Percentiles rank a stretch among this genome's conserved stretches.
Conservation (phyloP, 441 rosid genomes). For the Bruguiera hainesii region DNA sequence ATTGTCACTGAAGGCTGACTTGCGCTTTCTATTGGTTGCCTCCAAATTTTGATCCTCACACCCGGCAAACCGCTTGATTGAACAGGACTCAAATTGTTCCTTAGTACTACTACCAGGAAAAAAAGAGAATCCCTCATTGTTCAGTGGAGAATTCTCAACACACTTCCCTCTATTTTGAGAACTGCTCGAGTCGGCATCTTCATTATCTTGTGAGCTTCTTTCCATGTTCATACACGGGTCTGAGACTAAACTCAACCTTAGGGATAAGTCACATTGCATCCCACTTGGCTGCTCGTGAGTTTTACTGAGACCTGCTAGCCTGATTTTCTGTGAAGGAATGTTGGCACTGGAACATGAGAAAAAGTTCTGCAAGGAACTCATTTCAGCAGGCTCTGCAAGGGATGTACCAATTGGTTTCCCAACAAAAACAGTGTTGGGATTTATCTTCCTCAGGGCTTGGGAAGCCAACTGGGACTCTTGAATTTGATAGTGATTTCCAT, state of each 20-base stretch:
- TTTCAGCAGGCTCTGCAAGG: conserved; percentile 27
- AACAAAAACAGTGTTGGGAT: conserved; percentile 30
- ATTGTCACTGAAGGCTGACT: conserved; percentile 37
- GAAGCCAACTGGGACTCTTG: conserved; percentile 24
- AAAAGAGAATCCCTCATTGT: conserved; percentile 51
- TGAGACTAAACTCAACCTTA: conserved; percentile 65
- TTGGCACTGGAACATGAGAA: conserved; percentile 28
- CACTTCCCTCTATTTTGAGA: conserved; percentile 36
- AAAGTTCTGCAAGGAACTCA: conserved; percentile 25
- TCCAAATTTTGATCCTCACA: conserved; percentile 38
- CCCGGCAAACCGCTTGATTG: conserved; percentile 30
- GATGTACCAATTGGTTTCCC: conserved; percentile 45
- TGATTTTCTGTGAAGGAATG: conserved; percentile 23
- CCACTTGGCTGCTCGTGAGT: conserved; percentile 32
- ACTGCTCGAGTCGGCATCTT: conserved; percentile 39
- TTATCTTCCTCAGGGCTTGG: conserved; percentile 19
- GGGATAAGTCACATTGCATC: conserved; percentile 67
- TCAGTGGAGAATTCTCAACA: conserved; percentile 33
- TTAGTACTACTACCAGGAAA: conserved; percentile 47
- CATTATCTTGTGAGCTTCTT: conserved; percentile 33
- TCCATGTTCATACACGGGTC: conserved; percentile 36
- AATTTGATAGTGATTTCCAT: conserved; percentile 30
- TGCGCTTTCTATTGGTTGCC: conserved; percentile 45
- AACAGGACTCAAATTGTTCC: conserved; percentile 33
- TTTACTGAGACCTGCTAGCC: conserved; percentile 26